Evolutionary conservation across 1,139 yeast genomes (phyloP).

Genomic region (Hemisphaericaspora xylofermentans): DNA sequence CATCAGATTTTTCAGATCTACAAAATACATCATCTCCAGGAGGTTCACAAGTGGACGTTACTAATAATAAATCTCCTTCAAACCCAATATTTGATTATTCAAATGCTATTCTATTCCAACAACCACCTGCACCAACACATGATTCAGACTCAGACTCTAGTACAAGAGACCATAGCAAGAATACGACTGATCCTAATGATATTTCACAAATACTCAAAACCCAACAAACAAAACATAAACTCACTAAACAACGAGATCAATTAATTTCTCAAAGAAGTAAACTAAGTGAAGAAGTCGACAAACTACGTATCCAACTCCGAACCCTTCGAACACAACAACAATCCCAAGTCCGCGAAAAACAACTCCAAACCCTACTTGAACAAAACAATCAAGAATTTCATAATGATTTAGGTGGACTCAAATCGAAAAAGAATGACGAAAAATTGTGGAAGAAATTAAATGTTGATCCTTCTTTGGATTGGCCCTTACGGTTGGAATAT

Average conservation of each 20-base stretch:
- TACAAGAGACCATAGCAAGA: neutral
- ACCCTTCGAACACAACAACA: constrained; percentile 19
- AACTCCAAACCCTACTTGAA: constrained; percentile 23
- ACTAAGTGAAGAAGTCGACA: constrained; percentile 22
- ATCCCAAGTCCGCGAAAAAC: constrained; percentile 16
- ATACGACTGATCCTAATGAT: neutral
- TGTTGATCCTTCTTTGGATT: constrained; percentile 38
- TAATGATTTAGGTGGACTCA: constrained; percentile 5
- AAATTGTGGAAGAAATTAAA: constrained; percentile 24
- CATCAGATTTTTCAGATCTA: constrained; percentile 7
- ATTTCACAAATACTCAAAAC: constrained; percentile 13
- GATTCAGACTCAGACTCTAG: neutral
- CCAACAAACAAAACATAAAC: constrained; percentile 22
- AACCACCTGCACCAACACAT: neutral
- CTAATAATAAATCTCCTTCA: no score
- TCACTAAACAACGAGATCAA: constrained; percentile 21
- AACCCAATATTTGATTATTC: constrained; percentile 1
- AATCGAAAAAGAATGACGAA: constrained; percentile 21
- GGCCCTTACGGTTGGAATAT: constrained; percentile 30
- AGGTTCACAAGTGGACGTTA: no score
- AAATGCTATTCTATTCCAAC: neutral
- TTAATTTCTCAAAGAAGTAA: constrained; percentile 22
- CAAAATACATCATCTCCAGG: constrained; percentile 11
- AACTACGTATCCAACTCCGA: constrained; percentile 19
- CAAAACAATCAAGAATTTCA: constrained; percentile 21